A percentile compares a stretch with the other conserved stretches of the same genome.
These are phyloP conservation scores for Ashbya aceris DNA, from an alignment of 1,139 yeast genomes.

Conservation along the genomic window DNA sequence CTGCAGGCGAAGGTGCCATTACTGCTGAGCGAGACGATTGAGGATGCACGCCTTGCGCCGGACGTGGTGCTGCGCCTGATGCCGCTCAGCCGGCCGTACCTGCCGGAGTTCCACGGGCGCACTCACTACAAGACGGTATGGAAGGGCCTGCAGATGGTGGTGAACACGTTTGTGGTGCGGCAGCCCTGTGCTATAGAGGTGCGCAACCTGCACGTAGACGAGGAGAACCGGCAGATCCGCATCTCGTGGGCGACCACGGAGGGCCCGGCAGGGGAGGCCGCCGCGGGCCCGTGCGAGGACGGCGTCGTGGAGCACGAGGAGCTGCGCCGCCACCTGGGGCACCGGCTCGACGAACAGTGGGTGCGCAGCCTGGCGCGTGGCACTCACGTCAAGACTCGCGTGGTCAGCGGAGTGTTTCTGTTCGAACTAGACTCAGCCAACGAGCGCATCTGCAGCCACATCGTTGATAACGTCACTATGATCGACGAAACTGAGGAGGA, in stretches of 20 bases:
- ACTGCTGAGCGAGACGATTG: conserved; percentile 42
- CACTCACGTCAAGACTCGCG: conserved; percentile 33
- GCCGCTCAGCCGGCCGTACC: conserved; percentile 51
- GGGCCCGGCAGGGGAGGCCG: conserved; percentile 1
- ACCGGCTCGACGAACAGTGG: conserved; percentile 5
- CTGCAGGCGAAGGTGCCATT: conserved; percentile 47
- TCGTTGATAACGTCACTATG: conserved; percentile 67
- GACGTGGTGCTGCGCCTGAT: conserved; percentile 51
- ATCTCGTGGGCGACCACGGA: conserved; percentile 10
- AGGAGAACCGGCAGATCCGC: conserved; percentile 9
- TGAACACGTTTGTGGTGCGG: conserved; percentile 46
- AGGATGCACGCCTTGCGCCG: conserved; percentile 40
- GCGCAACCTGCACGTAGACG: conserved; percentile 40
- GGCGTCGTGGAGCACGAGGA: conserved; percentile 14
- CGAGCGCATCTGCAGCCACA: conserved; percentile 55
- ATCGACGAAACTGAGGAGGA: conserved; percentile 19
- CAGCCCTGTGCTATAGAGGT: conserved; percentile 32
- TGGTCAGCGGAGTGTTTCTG: conserved; percentile 52
- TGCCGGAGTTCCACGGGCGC: conserved; percentile 56
- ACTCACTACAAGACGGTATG: conserved; percentile 44
- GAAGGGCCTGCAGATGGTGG: conserved; percentile 43
- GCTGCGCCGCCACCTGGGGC: conserved; percentile 28
- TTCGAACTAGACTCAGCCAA: conserved; percentile 60
- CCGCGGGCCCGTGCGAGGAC: background rate
- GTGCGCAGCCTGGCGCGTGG: background rate